Evolutionary conservation across 306 rosid species (phyloP), one percentile per base, ranked within the genome.

Genomic region (Acacia confusa): DNA sequence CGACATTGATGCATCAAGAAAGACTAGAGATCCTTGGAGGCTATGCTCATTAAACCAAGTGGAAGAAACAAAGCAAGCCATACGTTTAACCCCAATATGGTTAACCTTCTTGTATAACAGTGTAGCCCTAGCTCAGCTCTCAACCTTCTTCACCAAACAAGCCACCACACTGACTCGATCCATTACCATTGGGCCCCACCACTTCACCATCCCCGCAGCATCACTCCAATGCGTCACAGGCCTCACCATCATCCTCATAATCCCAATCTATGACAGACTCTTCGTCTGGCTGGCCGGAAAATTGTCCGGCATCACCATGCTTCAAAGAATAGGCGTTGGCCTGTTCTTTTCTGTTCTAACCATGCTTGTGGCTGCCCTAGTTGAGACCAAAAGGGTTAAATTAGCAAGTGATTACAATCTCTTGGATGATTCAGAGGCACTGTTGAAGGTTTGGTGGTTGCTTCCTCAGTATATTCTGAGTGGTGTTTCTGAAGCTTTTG

Each of bases 11-110:
- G 76, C 76, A 16, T 81, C 80, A 61, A 82, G 75, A 4, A 77
- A 64, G 6, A 44, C 22, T 0, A 79, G 85, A 48, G 78, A 87
- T 8, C 90, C 80, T 1, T 89, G 92, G 88, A 87, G 90, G 65
- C 45, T 86, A 38, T 84, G 92, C 85, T 41, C 90, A 7, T 36
- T 76, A 19, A 74, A 25, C 36, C 87, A 89, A 79, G 92, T 89
- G 43, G 90, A 87, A 83, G 87, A 89, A 79, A 90, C 79, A 19
- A 89, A 85, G 83, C 80, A 78, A 11, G 76, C 83, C 11, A 30
- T 83, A 4, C 77, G 88, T 8, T 75, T 89, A 14, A 75, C 87
- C 6, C 92, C 67, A 11, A 61, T 61, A 27, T 61, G 67, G 67
- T 61, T 61, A 61, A 61, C 67, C 32, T 25, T 4, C 67, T 61